A percentile compares a stretch with the other conserved stretches of the same genome.
These are phyloP conservation scores for Gyromitra esculenta DNA, from an alignment of 2,329 filamentous ascomycete genomes.

Conservation along the genomic window DNA sequence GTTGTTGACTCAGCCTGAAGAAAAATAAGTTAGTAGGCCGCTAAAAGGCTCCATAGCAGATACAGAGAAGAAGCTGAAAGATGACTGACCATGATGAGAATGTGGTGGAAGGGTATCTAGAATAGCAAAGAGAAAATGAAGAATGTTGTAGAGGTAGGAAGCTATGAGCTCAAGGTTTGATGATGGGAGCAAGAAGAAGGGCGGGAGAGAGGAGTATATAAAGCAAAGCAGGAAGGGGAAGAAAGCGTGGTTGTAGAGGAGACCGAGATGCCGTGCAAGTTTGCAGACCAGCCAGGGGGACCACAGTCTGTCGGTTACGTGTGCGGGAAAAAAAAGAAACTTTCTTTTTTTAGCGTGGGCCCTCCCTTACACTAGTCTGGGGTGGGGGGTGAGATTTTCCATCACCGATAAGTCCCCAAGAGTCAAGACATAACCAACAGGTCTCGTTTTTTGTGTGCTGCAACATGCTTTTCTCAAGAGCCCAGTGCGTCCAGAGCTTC, in stretches of 20 bases:
- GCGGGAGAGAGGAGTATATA: conserved; percentile 44
- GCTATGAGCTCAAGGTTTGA: conserved; percentile 31
- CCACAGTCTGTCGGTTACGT: conserved; percentile 37
- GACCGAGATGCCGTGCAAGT: conserved; percentile 39
- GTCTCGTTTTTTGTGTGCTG: conserved; percentile 10
- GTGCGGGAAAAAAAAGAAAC: conserved; percentile 47
- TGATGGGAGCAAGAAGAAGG: conserved; percentile 43
- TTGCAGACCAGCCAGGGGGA: conserved; percentile 26
- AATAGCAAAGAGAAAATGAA: conserved; percentile 6
- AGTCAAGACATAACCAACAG: conserved; percentile 30
- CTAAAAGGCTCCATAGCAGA: conserved; percentile 18
- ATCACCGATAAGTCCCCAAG: conserved; percentile 24
- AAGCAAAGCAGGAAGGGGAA: conserved; percentile 31
- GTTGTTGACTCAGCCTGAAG: conserved; percentile 55
- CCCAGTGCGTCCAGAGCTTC: conserved; percentile 8
- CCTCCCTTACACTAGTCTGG: conserved; percentile 33
- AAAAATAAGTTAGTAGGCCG: conserved; percentile 40
- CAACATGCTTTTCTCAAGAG: conserved; percentile 17
- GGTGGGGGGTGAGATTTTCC: conserved; percentile 39
- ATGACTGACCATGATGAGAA: conserved; percentile 49
- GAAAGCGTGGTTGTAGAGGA: conserved; percentile 24
- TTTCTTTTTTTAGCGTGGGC: conserved; percentile 46
- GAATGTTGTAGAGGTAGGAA: conserved; percentile 24
- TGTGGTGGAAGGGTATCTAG: conserved; percentile 33
- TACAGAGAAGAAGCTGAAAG: background rate